Evolutionary conservation across 2,329 filamentous ascomycete genomes (phyloP), one percentile per base, ranked within the genome.

Genomic region (Hypoxylon sp.): DNA sequence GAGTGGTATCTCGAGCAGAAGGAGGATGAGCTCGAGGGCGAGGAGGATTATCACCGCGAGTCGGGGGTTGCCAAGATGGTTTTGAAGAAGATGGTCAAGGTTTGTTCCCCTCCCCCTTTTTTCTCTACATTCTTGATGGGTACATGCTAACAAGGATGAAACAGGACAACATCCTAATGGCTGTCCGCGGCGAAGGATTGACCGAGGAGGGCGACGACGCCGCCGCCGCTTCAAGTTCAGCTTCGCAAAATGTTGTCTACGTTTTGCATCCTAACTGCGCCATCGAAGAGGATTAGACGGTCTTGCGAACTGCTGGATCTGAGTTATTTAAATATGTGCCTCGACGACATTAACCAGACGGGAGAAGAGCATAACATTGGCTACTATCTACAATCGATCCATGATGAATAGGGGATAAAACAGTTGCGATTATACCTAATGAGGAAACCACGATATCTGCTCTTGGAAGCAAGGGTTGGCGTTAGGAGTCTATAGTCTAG

Each of bases 261-360:
- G 89, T 97, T 17, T 69, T 99, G 61, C 94, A 99, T 75, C 94
- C 94, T 51, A 97, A 97, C 74, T 96, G 90, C 68, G 90, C 89
- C 0, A 79, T 95, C 7, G 92, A 96, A 59, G 81, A 84, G 55
- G 60, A 59, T 25, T 65, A 48, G 48, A 36, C n/a, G n/a, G n/a
- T n/a, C n/a, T n/a, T n/a, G n/a, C n/a, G n/a, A n/a, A n/a, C n/a
- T n/a, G n/a, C n/a, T n/a, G n/a, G n/a, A n/a, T n/a, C n/a, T n/a
- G n/a, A n/a, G n/a, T n/a, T n/a, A n/a, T n/a, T n/a, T n/a, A n/a
- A n/a, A n/a, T n/a, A n/a, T n/a, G n/a, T n/a, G n/a, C n/a, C n/a
- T n/a, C n/a, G n/a, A n/a, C n/a, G n/a, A n/a, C n/a, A n/a, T n/a
- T n/a, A n/a, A n/a, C n/a, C n/a, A n/a, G n/a, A n/a, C n/a, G n/a